Conservation (phyloP, 306 rosid genomes). For the Biancaea sappan region DNA sequence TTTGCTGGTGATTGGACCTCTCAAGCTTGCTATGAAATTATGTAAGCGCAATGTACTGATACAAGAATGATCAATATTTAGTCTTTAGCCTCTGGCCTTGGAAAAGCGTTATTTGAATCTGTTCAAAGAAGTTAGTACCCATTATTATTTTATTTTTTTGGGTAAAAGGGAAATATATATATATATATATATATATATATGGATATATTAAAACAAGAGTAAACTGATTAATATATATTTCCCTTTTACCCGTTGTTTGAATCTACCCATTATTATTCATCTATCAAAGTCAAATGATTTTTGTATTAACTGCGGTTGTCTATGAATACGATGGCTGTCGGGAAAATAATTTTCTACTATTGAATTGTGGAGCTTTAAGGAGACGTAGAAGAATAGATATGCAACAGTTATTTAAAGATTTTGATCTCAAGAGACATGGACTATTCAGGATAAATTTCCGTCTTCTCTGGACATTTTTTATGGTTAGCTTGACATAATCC, state of each 20-base stretch:
- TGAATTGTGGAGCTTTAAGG: not conserved
- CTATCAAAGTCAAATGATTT: not conserved
- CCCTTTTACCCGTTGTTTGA: too few relatives aligned
- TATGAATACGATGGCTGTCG: not conserved
- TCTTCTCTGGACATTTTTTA: slow-evolving; percentile 4
- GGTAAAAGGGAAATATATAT: too few relatives aligned
- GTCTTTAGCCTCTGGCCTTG: not conserved
- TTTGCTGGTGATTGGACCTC: not conserved
- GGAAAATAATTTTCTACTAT: not conserved
- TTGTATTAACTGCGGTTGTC: not conserved
- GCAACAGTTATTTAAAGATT: not conserved
- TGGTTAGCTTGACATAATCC: slow-evolving; percentile 2
- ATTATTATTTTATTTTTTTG: too few relatives aligned
- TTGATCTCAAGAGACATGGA: not conserved
- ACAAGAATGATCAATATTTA: not conserved
- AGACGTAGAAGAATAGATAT: not conserved
- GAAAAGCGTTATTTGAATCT: not conserved
- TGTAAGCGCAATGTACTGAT: not conserved
- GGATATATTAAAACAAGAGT: too few relatives aligned
- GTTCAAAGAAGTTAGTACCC: not conserved
- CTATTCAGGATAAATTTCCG: not conserved
- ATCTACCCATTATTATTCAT: too few relatives aligned
- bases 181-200: too few relatives aligned
- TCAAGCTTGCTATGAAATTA: not conserved
- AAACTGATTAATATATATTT: too few relatives aligned